Percentiles rank a stretch among this genome's conserved stretches.
Evolutionary conservation across 176 grass and related monocot genomes (phyloP).

Genomic region (Ensete glaucum): DNA sequence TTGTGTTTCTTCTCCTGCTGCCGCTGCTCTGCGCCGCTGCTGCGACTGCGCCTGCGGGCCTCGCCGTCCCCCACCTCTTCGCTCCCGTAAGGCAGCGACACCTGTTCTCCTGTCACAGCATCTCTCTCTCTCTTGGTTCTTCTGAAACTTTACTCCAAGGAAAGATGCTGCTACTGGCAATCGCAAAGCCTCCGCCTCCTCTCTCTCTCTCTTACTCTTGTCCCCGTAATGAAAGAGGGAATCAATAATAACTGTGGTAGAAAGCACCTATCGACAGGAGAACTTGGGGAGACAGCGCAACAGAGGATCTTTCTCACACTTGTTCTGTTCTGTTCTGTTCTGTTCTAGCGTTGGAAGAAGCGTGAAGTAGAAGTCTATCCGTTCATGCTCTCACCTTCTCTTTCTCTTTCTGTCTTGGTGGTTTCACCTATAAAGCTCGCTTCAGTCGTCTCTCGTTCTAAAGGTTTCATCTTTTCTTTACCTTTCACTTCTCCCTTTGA

Average conservation of each 20-base stretch:
- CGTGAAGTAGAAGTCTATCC: conserved; percentile 32
- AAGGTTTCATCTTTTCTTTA: neutral
- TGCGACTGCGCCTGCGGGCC: neutral
- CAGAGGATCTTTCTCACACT: neutral
- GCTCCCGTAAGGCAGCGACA: conserved; percentile 18
- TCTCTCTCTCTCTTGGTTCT: neutral
- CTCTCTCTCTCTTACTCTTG: neutral
- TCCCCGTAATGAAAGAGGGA: neutral
- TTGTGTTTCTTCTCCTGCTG: neutral
- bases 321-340: neutral
- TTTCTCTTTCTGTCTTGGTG: conserved; percentile 21
- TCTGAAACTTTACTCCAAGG: neutral
- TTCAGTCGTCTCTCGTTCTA: neutral
- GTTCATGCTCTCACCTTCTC: too few relatives aligned
- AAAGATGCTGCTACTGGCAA: too few relatives aligned
- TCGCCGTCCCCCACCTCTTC: neutral
- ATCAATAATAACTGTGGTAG: too few relatives aligned
- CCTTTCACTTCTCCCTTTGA: neutral
- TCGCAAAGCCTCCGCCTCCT: neutral
- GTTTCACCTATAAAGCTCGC: conserved; percentile 27
- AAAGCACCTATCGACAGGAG: too few relatives aligned
- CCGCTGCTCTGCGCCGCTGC: neutral
- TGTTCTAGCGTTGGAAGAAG: conserved; percentile 28
- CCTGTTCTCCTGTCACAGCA: conserved; percentile 16
- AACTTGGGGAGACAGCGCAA: neutral